phyloP scores from a whole-genome alignment of 139 green algal genomes.

The Chlorella sp. region DNA sequence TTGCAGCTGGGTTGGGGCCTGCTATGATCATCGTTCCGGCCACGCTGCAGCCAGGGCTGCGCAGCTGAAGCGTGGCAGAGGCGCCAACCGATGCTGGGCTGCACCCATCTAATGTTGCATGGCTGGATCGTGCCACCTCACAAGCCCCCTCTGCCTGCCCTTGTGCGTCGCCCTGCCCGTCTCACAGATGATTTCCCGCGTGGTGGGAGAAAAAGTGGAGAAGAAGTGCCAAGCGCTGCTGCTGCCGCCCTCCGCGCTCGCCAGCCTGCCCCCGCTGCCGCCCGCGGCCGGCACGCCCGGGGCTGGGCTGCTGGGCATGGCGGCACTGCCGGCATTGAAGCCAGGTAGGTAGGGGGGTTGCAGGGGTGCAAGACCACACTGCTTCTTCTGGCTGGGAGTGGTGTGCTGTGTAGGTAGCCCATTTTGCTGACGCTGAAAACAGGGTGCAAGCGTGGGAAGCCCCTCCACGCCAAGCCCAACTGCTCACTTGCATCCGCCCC shows the following conservation, averaged over 20 bases:
- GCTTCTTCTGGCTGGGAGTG: neutral
- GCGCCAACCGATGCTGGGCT: too few relatives aligned
- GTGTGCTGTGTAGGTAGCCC: neutral
- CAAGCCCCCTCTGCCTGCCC: neutral
- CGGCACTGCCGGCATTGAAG: neutral
- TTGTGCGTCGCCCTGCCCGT: too few relatives aligned
- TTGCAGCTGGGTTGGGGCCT: too few relatives aligned
- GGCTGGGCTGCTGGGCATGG: neutral
- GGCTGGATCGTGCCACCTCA: neutral
- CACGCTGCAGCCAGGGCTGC: too few relatives aligned
- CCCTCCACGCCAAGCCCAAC: too few relatives aligned
- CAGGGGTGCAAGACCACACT: neutral
- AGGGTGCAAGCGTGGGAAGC: too few relatives aligned
- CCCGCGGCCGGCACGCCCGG: neutral
- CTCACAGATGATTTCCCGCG: conserved; percentile 36
- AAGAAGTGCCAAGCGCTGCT: conserved; percentile 33
- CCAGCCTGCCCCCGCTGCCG: neutral
- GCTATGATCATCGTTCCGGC: too few relatives aligned
- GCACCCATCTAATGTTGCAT: too few relatives aligned
- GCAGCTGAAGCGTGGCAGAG: too few relatives aligned
- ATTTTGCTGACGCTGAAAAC: too few relatives aligned
- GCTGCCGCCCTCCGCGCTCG: neutral
- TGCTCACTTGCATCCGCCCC: neutral
- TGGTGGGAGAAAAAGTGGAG: conserved; percentile 23
- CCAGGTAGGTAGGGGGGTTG: neutral